A percentile compares a stretch with the other conserved stretches of the same genome.
Conservation (phyloP, 2,329 filamentous ascomycete species). For the Pyrenochaeta sp. region DNA sequence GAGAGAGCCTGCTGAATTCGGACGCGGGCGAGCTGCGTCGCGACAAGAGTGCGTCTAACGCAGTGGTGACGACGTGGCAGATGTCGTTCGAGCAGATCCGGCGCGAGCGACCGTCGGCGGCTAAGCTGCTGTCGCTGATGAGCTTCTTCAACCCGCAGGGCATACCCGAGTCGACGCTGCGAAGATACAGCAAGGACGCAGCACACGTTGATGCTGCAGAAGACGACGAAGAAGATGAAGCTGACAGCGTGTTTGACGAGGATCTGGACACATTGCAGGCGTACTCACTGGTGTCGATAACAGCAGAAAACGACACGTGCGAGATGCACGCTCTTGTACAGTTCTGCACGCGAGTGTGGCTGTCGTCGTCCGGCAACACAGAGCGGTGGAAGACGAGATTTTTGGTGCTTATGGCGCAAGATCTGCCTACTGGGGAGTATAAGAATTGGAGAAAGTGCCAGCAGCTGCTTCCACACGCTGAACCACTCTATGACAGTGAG, state of each 20-base stretch:
- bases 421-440: conserved; percentile 14
- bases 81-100: conserved; percentile 45
- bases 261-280: conserved; percentile 20
- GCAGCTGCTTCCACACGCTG: conserved; percentile 20
- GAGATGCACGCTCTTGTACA: conserved; percentile 27
- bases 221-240: conserved; percentile 4
- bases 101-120: conserved; percentile 39
- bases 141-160: conserved; percentile 56
- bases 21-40: conserved; percentile 43
- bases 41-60: conserved; percentile 44
- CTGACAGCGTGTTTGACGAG: conserved; percentile 13
- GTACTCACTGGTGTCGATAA: conserved; percentile 20
- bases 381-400: conserved; percentile 17
- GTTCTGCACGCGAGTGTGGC: conserved; percentile 22
- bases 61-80: conserved; percentile 49
- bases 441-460: conserved; percentile 21
- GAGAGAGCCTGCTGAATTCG: conserved; percentile 21
- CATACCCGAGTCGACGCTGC: conserved; percentile 48
- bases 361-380: conserved; percentile 7
- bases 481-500: conserved; percentile 10
- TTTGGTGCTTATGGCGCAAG: conserved; percentile 13
- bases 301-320: conserved; percentile 2
- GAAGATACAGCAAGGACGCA: conserved; percentile 3
- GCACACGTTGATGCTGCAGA: too few relatives aligned
- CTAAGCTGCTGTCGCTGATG: conserved; percentile 57